phyloP scores from a whole-genome alignment of 106 monocot species.

The Gastrodia elata region DNA sequence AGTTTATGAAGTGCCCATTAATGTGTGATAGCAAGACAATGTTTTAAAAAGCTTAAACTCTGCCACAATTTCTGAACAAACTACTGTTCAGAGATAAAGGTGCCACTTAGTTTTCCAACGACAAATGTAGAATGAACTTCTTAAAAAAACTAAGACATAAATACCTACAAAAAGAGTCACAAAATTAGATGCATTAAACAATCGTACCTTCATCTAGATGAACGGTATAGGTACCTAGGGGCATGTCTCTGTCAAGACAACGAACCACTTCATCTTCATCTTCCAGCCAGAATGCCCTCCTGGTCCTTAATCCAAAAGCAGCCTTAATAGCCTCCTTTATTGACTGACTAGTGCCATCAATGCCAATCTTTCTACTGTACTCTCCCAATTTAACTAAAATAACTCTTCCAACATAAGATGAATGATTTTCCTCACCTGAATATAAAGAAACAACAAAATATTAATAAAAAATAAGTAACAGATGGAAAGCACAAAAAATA shows the following conservation, averaged over 20 bases:
- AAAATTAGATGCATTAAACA: background rate
- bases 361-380: constrained; percentile 69
- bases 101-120: background rate
- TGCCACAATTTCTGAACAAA: background rate
- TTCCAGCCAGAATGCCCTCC: constrained; percentile 87
- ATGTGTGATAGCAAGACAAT: background rate
- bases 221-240: constrained; percentile 65
- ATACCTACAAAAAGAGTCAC: background rate
- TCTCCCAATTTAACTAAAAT: constrained; percentile 75
- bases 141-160: background rate
- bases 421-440: constrained; percentile 48
- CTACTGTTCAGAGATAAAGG: background rate
- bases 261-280: constrained; percentile 89
- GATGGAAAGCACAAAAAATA: background rate
- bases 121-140: background rate
- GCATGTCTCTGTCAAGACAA: constrained; percentile 80
- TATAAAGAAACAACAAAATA: background rate
- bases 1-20: background rate
- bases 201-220: constrained; percentile 71
- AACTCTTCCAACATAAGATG: constrained; percentile 61
- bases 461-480: background rate
- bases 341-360: constrained; percentile 72
- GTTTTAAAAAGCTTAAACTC: background rate
- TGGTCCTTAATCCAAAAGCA: constrained; percentile 79
- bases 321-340: constrained; percentile 86